Evolutionary conservation across 768 basidiomycete species (phyloP).

Genomic region (Lentinula guzmanii): DNA sequence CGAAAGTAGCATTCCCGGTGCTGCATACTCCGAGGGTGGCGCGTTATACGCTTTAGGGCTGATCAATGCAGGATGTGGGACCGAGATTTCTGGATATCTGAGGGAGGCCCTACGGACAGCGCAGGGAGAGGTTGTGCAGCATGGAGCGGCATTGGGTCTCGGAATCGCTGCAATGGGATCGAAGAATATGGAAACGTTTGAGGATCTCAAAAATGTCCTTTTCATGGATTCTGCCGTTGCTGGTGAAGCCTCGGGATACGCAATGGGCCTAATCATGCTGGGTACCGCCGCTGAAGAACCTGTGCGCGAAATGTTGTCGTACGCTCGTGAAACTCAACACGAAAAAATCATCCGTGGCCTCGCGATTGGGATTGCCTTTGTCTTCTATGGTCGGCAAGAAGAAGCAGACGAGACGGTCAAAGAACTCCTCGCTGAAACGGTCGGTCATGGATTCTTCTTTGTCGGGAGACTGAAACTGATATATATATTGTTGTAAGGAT

Average conservation of each 20-base stretch:
- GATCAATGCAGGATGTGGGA: conserved; percentile 89
- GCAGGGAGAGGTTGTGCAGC: conserved; percentile 86
- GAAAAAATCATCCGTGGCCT: conserved; percentile 98
- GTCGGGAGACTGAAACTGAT: background rate
- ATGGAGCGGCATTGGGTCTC: conserved; percentile 95
- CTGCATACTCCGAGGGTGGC: conserved; percentile 91
- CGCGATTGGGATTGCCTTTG: conserved; percentile 86
- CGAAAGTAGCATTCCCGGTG: conserved; percentile 71
- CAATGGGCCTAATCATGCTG: conserved; percentile 97
- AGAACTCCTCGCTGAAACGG: conserved; percentile 80
- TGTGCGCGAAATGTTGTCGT: conserved; percentile 92
- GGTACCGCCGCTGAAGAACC: conserved; percentile 80
- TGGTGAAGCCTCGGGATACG: conserved; percentile 93
- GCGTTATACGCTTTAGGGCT: conserved; percentile 93
- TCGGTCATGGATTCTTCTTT: conserved; percentile 22
- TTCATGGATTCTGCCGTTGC: conserved; percentile 95
- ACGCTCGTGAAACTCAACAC: conserved; percentile 96
- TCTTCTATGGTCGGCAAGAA: conserved; percentile 91
- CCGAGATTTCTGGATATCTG: conserved; percentile 70
- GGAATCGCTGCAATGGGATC: conserved; percentile 95
- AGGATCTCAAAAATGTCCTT: conserved; percentile 81
- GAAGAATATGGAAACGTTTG: conserved; percentile 83
- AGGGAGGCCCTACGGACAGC: conserved; percentile 71
- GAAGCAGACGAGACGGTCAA: conserved; percentile 84
- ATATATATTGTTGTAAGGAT: conserved; percentile 50